Conservation (phyloP, 805 yeast genomes). For the Cyberlindnera americana region DNA sequence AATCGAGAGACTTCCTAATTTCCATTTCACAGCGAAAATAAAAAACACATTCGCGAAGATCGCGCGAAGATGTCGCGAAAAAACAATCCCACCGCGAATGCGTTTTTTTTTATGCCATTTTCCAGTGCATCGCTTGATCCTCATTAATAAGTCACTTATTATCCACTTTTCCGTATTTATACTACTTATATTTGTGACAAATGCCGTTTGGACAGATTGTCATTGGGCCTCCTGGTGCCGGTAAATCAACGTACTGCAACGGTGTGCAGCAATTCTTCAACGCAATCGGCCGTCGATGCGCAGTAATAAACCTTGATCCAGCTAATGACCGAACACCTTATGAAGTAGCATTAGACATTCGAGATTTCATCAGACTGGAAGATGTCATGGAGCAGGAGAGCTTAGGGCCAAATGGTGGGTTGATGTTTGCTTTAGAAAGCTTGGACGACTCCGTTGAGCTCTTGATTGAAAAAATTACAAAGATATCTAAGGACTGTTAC, state of each 20-base stretch:
- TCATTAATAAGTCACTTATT: neutral
- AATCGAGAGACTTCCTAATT: too few relatives aligned
- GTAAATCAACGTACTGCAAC: conserved; percentile 90
- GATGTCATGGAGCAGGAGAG: conserved; percentile 70
- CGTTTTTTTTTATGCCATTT: neutral
- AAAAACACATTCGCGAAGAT: too few relatives aligned
- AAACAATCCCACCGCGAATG: neutral
- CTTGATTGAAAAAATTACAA: conserved; percentile 53
- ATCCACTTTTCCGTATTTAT: too few relatives aligned
- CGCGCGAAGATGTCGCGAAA: too few relatives aligned
- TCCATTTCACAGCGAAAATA: too few relatives aligned
- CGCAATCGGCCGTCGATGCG: conserved; percentile 87
- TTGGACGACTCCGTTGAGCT: conserved; percentile 53
- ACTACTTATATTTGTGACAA: neutral
- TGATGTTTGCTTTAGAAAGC: conserved; percentile 81
- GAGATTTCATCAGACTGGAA: conserved; percentile 72
- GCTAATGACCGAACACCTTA: conserved; percentile 74
- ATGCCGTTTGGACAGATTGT: conserved; percentile 77
- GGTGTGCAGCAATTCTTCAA: conserved; percentile 91
- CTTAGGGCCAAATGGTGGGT: conserved; percentile 86
- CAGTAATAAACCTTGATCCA: conserved; percentile 89
- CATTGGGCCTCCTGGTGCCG: conserved; percentile 98
- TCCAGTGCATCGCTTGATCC: too few relatives aligned
- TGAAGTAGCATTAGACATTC: conserved; percentile 71
- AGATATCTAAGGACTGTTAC: conserved; percentile 58